Evolutionary conservation across 2,329 filamentous ascomycete genomes (phyloP).

Genomic region (Sporothrix humicola): DNA sequence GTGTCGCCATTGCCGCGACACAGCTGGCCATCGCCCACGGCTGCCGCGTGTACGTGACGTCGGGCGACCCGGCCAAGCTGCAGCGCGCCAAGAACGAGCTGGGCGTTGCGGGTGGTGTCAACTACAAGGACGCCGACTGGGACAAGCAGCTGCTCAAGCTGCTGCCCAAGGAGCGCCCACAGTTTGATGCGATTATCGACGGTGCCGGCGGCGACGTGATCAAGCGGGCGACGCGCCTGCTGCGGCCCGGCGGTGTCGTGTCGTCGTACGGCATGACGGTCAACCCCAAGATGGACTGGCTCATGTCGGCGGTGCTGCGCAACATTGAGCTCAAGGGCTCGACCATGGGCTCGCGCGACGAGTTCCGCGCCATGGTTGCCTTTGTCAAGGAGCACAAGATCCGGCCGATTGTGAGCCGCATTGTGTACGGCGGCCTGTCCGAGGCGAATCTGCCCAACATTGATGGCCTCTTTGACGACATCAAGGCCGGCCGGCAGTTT

Average conservation of each 20-base stretch:
- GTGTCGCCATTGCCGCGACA: slow-evolving; percentile 82
- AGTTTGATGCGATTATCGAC: slow-evolving; percentile 83
- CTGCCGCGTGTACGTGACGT: slow-evolving; percentile 81
- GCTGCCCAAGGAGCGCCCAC: slow-evolving; percentile 69
- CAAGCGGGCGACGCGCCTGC: slow-evolving; percentile 66
- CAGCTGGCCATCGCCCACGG: slow-evolving; percentile 78
- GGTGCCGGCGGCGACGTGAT: slow-evolving; percentile 88
- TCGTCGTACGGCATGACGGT: slow-evolving; percentile 91
- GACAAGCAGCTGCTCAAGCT: slow-evolving; percentile 72
- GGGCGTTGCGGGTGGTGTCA: slow-evolving; percentile 82
- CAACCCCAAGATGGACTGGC: slow-evolving; percentile 81
- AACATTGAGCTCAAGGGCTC: slow-evolving; percentile 86
- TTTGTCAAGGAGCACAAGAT: slow-evolving; percentile 75
- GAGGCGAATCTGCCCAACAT: slow-evolving; percentile 80
- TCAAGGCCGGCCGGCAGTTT: slow-evolving; percentile 85
- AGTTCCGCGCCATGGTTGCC: slow-evolving; percentile 86
- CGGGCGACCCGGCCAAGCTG: slow-evolving; percentile 76
- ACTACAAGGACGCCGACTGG: slow-evolving; percentile 80
- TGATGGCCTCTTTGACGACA: slow-evolving; percentile 82
- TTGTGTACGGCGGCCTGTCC: slow-evolving; percentile 62
- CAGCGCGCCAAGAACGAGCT: slow-evolving; percentile 67
- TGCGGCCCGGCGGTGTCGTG: slow-evolving; percentile 85
- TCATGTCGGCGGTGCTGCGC: slow-evolving; percentile 81
- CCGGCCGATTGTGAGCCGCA: slow-evolving; percentile 75
- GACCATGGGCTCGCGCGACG: slow-evolving; percentile 89